These are phyloP conservation scores for Ceratocystis ficicola DNA, from an alignment of 2,329 filamentous ascomycete species.

Conservation along the genomic window DNA sequence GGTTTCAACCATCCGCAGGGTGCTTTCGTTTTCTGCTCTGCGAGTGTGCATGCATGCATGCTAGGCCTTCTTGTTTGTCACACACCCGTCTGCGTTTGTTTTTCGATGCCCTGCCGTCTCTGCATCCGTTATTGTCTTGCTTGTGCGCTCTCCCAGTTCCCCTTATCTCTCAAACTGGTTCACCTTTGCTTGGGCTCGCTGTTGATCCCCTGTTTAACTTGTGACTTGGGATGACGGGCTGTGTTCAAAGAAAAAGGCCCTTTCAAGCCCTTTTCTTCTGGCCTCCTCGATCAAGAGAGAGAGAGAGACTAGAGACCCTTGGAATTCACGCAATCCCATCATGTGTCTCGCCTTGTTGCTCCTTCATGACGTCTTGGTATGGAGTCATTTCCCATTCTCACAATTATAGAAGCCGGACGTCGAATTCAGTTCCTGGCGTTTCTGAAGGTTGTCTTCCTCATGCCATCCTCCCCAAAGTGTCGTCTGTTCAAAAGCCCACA, in stretches of 20 bases:
- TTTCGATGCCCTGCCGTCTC: background rate
- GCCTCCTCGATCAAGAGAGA: background rate
- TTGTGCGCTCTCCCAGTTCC: background rate
- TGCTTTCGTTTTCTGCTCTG: no score
- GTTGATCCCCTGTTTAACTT: background rate
- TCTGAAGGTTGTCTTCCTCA: background rate
- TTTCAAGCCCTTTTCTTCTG: background rate
- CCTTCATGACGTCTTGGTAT: constrained; percentile 6
- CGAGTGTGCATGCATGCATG: background rate
- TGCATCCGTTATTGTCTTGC: background rate
- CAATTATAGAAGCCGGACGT: background rate
- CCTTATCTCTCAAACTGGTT: background rate
- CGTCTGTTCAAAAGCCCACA: background rate
- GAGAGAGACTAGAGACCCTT: background rate
- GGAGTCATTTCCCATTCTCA: background rate
- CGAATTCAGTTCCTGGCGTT: background rate
- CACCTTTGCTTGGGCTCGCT: background rate
- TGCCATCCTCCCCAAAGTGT: background rate
- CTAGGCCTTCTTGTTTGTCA: background rate
- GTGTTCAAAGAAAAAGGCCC: background rate
- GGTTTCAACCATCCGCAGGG: no score
- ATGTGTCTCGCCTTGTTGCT: constrained; percentile 11
- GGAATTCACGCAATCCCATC: constrained; percentile 3
- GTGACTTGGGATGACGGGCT: background rate
- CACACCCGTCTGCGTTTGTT: background rate